Percentiles rank a stretch among this genome's conserved stretches.
Conservation (phyloP, 768 basidiomycete species). For the Austroboletus eburneus region DNA sequence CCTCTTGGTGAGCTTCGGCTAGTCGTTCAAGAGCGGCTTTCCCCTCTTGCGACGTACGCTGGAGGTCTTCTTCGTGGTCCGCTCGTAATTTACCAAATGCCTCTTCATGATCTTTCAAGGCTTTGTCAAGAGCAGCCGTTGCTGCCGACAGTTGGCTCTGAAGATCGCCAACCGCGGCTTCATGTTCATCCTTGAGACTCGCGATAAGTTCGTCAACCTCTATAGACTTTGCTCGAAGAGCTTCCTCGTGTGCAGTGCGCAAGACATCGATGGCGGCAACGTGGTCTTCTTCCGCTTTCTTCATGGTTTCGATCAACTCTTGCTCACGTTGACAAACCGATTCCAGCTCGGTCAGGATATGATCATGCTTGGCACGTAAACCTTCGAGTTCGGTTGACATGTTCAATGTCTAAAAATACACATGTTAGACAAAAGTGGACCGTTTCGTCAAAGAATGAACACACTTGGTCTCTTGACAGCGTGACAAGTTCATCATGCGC, state of each 20-base stretch:
- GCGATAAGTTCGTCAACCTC: slow-evolving; percentile 42
- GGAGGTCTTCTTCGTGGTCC: slow-evolving; percentile 53
- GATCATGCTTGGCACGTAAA: slow-evolving; percentile 57
- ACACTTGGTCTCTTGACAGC: slow-evolving; percentile 81
- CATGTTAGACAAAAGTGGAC: not conserved
- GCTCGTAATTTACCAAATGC: slow-evolving; percentile 53
- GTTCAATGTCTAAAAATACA: slow-evolving; percentile 57
- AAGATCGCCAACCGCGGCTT: slow-evolving; percentile 34
- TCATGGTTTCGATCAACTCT: slow-evolving; percentile 46
- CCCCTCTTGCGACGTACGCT: slow-evolving; percentile 51
- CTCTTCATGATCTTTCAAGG: slow-evolving; percentile 55
- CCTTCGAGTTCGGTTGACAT: slow-evolving; percentile 86
- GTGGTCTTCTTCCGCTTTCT: slow-evolving; percentile 49
- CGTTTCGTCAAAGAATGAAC: slow-evolving; percentile 3
- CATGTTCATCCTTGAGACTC: slow-evolving; percentile 49
- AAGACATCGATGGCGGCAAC: slow-evolving; percentile 45
- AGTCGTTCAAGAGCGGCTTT: slow-evolving; percentile 44
- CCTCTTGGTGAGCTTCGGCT: slow-evolving; percentile 51
- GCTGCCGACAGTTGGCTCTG: slow-evolving; percentile 44
- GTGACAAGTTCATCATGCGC: slow-evolving; percentile 80
- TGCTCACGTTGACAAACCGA: slow-evolving; percentile 54
- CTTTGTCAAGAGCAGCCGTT: slow-evolving; percentile 40
- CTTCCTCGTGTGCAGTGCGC: slow-evolving; percentile 41
- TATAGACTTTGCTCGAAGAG: slow-evolving; percentile 37
- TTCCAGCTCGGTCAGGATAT: slow-evolving; percentile 50